Conservation (phyloP, 192 early-diverging fungal species). For the Chytriomyces sp. region DNA sequence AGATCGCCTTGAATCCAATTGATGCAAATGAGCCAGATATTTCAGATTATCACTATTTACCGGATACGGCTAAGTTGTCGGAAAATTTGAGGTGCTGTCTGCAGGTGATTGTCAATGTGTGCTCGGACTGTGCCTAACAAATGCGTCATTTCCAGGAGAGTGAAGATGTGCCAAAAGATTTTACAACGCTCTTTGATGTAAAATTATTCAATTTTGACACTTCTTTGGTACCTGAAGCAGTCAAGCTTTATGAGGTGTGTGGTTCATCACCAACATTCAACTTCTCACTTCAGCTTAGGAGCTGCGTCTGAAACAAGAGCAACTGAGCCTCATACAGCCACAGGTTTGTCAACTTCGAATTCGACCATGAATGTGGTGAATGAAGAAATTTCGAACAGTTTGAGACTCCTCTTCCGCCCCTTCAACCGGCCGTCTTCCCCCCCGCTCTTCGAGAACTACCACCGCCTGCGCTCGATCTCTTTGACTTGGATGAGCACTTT, state of each 20-base stretch:
- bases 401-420: constrained; percentile 65
- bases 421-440: constrained; percentile 64
- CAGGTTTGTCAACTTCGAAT: constrained; percentile 40
- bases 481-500: constrained; percentile 68
- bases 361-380: neutral
- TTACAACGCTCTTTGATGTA: constrained; percentile 61
- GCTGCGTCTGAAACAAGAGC: constrained; percentile 56
- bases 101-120: too few relatives aligned
- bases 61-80: constrained; percentile 51
- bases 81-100: constrained; percentile 56
- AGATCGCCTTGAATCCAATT: constrained; percentile 59
- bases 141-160: constrained; percentile 41
- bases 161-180: constrained; percentile 69
- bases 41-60: constrained; percentile 67
- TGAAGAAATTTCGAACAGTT: constrained; percentile 41
- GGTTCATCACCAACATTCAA: constrained; percentile 11
- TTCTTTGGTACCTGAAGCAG: constrained; percentile 48
- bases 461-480: constrained; percentile 62
- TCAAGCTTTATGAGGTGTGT: constrained; percentile 53
- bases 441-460: constrained; percentile 58
- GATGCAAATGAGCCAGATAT: constrained; percentile 69
- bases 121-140: neutral
- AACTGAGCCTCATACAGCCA: constrained; percentile 63
- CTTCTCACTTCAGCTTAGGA: constrained; percentile 30
- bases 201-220: constrained; percentile 62